These are phyloP conservation scores for Cryptosporidium ubiquitum DNA, from an alignment of 169 alveolate genomes.

Conservation along the genomic window DNA sequence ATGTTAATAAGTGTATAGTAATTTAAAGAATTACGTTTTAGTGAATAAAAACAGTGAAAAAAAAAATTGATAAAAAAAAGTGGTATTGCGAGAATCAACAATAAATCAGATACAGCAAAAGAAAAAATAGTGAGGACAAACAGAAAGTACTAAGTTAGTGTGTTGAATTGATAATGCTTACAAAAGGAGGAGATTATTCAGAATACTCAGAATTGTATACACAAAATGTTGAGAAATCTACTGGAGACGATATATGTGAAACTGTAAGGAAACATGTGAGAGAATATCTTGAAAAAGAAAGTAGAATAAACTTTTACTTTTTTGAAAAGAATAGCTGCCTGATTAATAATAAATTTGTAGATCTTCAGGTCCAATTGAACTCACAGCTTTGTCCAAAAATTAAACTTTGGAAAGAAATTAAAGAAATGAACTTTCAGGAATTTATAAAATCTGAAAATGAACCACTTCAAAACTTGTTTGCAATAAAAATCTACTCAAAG, in stretches of 20 bases:
- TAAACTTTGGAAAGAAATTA: conserved; percentile 24
- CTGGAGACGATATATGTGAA: background rate
- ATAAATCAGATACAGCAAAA: background rate
- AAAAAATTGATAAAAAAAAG: background rate
- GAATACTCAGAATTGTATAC: conserved; percentile 15
- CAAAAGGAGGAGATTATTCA: conserved; percentile 16
- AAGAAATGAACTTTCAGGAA: background rate
- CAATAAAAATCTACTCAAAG: conserved; percentile 46
- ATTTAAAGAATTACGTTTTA: background rate
- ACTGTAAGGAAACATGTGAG: background rate
- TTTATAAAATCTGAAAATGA: background rate
- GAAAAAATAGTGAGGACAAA: background rate
- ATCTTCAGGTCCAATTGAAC: conserved; percentile 43
- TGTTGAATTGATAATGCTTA: background rate
- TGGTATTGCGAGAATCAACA: background rate
- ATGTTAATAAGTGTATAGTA: background rate
- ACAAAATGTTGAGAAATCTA: background rate
- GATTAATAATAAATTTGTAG: conserved; percentile 11
- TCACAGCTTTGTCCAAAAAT: conserved; percentile 31
- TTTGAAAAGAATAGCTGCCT: background rate
- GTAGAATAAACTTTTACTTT: background rate
- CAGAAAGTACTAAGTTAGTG: background rate
- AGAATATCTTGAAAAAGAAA: background rate
- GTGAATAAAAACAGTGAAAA: background rate
- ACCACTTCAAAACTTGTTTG: background rate